Conservation (phyloP, 2,329 filamentous ascomycete genomes). For the Monosporascus sp. region DNA sequence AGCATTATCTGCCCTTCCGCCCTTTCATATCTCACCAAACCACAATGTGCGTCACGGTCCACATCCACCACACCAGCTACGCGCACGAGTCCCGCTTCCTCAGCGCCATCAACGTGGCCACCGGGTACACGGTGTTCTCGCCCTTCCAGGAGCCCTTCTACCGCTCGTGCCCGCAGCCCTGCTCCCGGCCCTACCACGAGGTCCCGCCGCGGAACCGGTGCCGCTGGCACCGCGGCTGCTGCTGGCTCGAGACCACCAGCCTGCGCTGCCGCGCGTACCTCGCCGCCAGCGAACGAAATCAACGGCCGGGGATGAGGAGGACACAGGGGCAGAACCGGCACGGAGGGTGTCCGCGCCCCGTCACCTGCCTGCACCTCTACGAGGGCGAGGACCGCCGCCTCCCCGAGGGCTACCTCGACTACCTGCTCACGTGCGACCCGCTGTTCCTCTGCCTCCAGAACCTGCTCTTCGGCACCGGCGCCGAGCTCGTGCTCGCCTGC, state of each 20-base stretch:
- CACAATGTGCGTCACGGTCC: constrained; percentile 10
- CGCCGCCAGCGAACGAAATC: too few relatives aligned
- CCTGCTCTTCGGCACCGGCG: constrained; percentile 12
- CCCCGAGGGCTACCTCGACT: constrained; percentile 3
- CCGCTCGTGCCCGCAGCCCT: background rate
- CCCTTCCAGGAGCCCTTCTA: constrained; percentile 10
- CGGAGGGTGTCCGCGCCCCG: background rate
- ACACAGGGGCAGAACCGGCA: too few relatives aligned
- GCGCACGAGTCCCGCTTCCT: constrained; percentile 12
- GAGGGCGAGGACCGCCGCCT: background rate
- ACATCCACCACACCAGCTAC: constrained; percentile 10
- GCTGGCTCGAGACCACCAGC: constrained; percentile 2
- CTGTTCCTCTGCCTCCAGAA: background rate
- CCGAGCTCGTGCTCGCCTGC: constrained; percentile 4
- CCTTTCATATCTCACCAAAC: background rate
- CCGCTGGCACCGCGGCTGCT: constrained; percentile 12
- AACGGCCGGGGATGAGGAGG: too few relatives aligned
- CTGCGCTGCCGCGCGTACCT: background rate
- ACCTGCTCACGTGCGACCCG: background rate
- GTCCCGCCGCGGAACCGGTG: constrained; percentile 2
- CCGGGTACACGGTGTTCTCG: constrained; percentile 11
- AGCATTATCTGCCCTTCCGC: background rate
- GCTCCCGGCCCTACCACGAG: constrained; percentile 1
- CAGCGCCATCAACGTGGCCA: constrained; percentile 11
- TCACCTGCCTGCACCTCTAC: constrained; percentile 13